These are phyloP conservation scores for Wickerhamiella sorbophila DNA, from an alignment of 805 yeast genomes.

Conservation along the genomic window DNA sequence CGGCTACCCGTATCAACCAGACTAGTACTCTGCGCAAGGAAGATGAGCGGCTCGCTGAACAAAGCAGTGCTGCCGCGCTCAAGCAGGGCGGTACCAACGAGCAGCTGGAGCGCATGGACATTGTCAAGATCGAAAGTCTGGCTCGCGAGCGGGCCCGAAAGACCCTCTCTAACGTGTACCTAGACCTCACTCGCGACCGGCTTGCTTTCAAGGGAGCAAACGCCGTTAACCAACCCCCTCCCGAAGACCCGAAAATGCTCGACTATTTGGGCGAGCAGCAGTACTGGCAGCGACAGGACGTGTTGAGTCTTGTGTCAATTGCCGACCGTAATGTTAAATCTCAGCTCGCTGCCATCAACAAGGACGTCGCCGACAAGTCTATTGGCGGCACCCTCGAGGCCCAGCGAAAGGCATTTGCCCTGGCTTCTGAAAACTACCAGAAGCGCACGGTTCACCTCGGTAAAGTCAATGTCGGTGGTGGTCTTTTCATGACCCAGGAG, in stretches of 20 bases:
- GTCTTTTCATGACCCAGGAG: constrained; percentile 54
- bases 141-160: constrained; percentile 23
- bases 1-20: constrained; percentile 2
- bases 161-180: constrained; percentile 18
- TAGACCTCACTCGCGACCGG: constrained; percentile 13
- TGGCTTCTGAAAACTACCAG: constrained; percentile 56
- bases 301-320: constrained; percentile 16
- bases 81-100: constrained; percentile 4
- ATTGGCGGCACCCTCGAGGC: constrained; percentile 35
- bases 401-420: constrained; percentile 59
- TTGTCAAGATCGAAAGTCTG: constrained; percentile 19
- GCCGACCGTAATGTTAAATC: constrained; percentile 21
- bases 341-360: constrained; percentile 29
- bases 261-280: constrained; percentile 17
- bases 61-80: constrained; percentile 7
- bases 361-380: constrained; percentile 29
- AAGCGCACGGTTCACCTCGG: constrained; percentile 40
- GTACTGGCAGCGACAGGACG: constrained; percentile 19
- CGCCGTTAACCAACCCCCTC: constrained; percentile 11
- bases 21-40: constrained; percentile 6
- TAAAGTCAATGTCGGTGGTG: constrained; percentile 76
- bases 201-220: constrained; percentile 12
- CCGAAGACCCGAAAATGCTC: constrained; percentile 8
- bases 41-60: constrained; percentile 10
- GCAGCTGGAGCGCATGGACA: constrained; percentile 11